phyloP scores from a whole-genome alignment of 2,329 filamentous ascomycete species.

The Aureobasidium sp. region DNA sequence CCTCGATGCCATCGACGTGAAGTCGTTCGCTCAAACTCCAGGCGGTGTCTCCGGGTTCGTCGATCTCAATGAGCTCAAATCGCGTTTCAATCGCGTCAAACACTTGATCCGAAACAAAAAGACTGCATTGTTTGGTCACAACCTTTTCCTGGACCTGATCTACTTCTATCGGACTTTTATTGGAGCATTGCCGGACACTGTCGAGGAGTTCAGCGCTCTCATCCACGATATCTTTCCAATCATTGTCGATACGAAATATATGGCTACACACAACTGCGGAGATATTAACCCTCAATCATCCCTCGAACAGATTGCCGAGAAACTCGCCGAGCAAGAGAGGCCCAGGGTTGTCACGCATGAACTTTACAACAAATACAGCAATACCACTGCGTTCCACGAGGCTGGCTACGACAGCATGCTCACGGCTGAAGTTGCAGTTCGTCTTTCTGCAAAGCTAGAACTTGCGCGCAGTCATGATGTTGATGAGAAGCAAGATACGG shows the following conservation, averaged over 20 bases:
- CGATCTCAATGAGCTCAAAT: slow-evolving; percentile 31
- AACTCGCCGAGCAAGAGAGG: slow-evolving; percentile 34
- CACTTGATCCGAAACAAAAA: slow-evolving; percentile 39
- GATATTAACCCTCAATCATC: slow-evolving; percentile 44
- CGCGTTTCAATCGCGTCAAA: slow-evolving; percentile 35
- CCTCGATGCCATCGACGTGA: slow-evolving; percentile 32
- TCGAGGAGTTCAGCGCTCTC: slow-evolving; percentile 46
- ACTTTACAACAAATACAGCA: slow-evolving; percentile 36
- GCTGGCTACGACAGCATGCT: slow-evolving; percentile 58
- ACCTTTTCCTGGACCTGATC: slow-evolving; percentile 57
- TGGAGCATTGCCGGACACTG: slow-evolving; percentile 46
- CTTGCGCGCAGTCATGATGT: slow-evolving; percentile 31
- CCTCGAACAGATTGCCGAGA: slow-evolving; percentile 43
- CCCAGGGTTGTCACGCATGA: slow-evolving; percentile 38
- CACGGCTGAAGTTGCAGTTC: slow-evolving; percentile 53
- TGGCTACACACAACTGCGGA: slow-evolving; percentile 51
- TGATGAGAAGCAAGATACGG: slow-evolving; percentile 17
- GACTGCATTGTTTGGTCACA: slow-evolving; percentile 56
- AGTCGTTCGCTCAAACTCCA: slow-evolving; percentile 31
- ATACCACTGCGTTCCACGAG: slow-evolving; percentile 45
- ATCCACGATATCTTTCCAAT: slow-evolving; percentile 50
- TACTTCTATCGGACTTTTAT: slow-evolving; percentile 60
- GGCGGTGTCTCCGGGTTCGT: slow-evolving; percentile 32
- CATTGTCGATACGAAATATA: slow-evolving; percentile 57
- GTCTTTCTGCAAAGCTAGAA: slow-evolving; percentile 47